Base-by-base conservation (phyloP, 192 early-diverging fungal species). In the Backusella circina region DNA sequence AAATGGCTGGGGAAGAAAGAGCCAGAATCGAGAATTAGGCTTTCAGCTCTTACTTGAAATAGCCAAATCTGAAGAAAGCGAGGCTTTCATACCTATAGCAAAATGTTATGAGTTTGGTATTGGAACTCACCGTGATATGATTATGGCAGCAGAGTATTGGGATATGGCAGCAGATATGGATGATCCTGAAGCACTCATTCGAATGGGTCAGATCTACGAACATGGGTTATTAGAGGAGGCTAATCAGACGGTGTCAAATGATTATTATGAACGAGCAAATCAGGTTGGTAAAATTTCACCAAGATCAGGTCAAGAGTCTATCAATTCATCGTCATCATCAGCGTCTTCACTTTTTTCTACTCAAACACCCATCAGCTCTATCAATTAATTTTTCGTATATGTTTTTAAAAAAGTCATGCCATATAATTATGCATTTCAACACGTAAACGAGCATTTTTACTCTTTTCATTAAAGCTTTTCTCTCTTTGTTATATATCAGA, bases 51-150 rank as follows among this genome's bases (percentile, higher is more conserved):
- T 82, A 18, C 16, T 76, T 2, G 74, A 41, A 30, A 66, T 74
- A 21, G 77, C 81, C 9, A 38, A 76, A 35, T 23, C 69, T 13
- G 81, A 74, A 37, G 61, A 47, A 37, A 71, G 72, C n/a, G 77
- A 79, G 36, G 77, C 81, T 0, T 74, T 76, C 33, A 30, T 68
- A 9, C 65, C 68, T 35, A 61, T 82, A 18, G 81, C 77, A 23
- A 75, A 70, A 39, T 82, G 81, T 30, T 82, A 82, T 65, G 77
- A 82, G 32, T 26, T 73, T 10, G 81, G 81, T 32, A 57, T 75
- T 36, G 81, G 77, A 16, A 65, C 72, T 16, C 39, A 71, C 0
- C 30, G 50, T 21, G 35, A 73, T 44, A 32, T 68, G 64, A 33
- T 28, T n/a, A 16, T 70, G 41, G 81, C 81, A 4, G 69, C 73